Base-by-base conservation (phyloP, 306 rosid species). In the Cucurbita pepo region DNA sequence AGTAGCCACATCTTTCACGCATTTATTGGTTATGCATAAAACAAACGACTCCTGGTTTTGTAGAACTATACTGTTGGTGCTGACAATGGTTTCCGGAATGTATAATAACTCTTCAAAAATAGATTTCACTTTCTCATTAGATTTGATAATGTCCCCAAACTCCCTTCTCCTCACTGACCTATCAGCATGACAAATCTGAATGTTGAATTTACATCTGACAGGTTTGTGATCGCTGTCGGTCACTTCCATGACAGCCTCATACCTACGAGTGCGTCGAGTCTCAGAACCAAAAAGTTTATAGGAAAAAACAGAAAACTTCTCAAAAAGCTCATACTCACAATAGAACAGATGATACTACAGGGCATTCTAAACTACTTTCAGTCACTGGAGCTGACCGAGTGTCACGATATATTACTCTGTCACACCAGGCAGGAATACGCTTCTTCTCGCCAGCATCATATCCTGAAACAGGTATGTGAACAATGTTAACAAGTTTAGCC, bases 341-440 rank as follows among this genome's bases (percentile, higher is more conserved):
- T 75, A 88, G 56, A 83, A 95, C 81, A 79, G 97, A 88, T 76
- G 99, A 78, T 51, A 89, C 92, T 22, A 89, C 88, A 81, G 99
- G 97, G 78, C 96, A 91, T 73, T 89, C 87, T 79, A 95, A 87
- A 79, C 73, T 85, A 83, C 95, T 88, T 8, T 89, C 91, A 2
- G 86, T 79, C 73, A 63, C 90, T 45, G 87, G 41, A 75, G 81
- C 51, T 19, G 89, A 50, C 10, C 97, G 88, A 74, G 79, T 95
- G 82, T 95, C 99, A 16, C 97, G 99, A 79, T 95, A 95, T 82
- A 95, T 95, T 79, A 95, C 80, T 82, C 99, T 81, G 81, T 95
- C 99, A 75, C 99, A 95, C 99, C 99, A 95, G 21, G 99, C 99
- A 56, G 99, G 99, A 75, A 95, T 95, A 40, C 97, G 86, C 77